Evolutionary conservation across 2,329 filamentous ascomycete genomes (phyloP).

Genomic region (Lecanicillium sp.): DNA sequence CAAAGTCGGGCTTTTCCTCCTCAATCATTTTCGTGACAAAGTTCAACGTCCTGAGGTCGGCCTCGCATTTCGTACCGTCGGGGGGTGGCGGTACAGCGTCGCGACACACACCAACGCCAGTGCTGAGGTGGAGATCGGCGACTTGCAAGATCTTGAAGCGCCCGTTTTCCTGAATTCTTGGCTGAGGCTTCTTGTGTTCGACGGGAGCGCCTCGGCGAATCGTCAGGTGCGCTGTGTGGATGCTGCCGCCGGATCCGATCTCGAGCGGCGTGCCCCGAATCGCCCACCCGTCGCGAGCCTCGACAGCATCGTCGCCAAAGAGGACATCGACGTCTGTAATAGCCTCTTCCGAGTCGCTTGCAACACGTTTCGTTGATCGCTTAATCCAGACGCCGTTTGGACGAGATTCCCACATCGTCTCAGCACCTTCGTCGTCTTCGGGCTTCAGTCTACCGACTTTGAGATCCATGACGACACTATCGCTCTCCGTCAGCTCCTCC

Average conservation of each 20-base stretch:
- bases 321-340: constrained; percentile 79
- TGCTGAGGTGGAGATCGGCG: constrained; percentile 89
- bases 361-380: constrained; percentile 61
- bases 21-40: constrained; percentile 80
- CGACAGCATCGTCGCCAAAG: constrained; percentile 84
- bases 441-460: constrained; percentile 68
- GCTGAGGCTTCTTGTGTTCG: constrained; percentile 59
- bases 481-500: constrained; percentile 65
- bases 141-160: constrained; percentile 97
- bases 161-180: constrained; percentile 76
- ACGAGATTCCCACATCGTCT: constrained; percentile 68
- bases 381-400: constrained; percentile 76
- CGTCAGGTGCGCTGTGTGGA: constrained; percentile 66
- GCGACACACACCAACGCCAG: constrained; percentile 75
- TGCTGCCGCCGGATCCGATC: constrained; percentile 52
- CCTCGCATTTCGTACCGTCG: constrained; percentile 74
- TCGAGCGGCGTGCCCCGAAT: constrained; percentile 67
- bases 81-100: constrained; percentile 71
- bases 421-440: constrained; percentile 32
- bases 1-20: constrained; percentile 87
- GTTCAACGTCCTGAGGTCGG: constrained; percentile 83
- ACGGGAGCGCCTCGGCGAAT: constrained; percentile 63
- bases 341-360: constrained; percentile 64
- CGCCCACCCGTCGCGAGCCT: constrained; percentile 79
- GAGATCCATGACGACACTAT: constrained; percentile 74